Base-by-base conservation (phyloP, 202 grass and related monocot genomes). In the Panicum virgatum region DNA sequence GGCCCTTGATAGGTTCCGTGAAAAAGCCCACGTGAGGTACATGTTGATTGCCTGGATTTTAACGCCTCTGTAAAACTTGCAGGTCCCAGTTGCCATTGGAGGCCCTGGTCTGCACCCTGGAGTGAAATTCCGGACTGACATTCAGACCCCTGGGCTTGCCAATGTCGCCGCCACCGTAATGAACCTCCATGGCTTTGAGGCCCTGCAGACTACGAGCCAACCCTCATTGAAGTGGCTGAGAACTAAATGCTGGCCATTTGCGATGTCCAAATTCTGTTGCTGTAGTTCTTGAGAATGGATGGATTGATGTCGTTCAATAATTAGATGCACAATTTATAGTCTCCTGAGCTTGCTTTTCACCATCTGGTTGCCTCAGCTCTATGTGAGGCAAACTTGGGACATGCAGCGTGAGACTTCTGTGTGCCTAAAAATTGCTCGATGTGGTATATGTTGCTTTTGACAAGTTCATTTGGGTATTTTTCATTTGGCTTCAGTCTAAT, bases 111-210 rank as follows among this genome's bases (percentile, higher is more conserved):
- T 98, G 44, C 77, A 79, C 44, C 77, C 88, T n/a, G 92, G 90
- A 69, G 88, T 88, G 67, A 93, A 62, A 76, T 93, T 95, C 85
- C 87, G 90, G 29, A 71, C 77, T 0, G 92, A 98, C 48, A 69
- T 98, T 50, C 53, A 92, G 27, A 87, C 45, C 3, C 91, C 88
- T 47, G 92, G 96, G 29, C 90, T 98, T 19, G 96, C 92, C 32
- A 98, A 98, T 51, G 92, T 98, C 9, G 92, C 96, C 0, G 92
- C 96, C n/a, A 93, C 96, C 3, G 92, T 98, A 3, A 98, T 95
- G 92, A 98, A 98, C 77, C 82, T 95, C 50, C 96, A 98, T 27
- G 96, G 92, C 43, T 95, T 88, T 43, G 84, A 84, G 80, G 90
- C 9, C 96, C 92, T 70, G 80, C 50, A 51, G 92, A 98, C 46